Conservation (phyloP, 2,329 filamentous ascomycete genomes). For the Dothidotthia symphoricarpi region DNA sequence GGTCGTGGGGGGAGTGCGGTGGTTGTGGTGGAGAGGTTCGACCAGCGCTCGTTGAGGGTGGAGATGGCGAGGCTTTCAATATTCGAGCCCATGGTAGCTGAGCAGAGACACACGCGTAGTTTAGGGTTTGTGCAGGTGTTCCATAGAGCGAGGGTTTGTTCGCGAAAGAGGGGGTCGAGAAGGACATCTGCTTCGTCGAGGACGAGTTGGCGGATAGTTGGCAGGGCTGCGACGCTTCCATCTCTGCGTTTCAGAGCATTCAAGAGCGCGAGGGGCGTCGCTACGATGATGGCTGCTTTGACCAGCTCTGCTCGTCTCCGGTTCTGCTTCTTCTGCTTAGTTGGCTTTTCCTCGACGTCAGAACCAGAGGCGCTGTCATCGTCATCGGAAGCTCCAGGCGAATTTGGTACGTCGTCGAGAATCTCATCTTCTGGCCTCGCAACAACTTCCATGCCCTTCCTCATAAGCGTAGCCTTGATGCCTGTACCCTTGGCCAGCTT, state of each 20-base stretch:
- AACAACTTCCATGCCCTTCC: conserved; percentile 74
- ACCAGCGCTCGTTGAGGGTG: conserved; percentile 50
- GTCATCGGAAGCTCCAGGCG: conserved; percentile 41
- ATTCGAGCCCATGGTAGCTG: conserved; percentile 92
- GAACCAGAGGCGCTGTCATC: conserved; percentile 38
- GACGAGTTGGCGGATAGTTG: conserved; percentile 70
- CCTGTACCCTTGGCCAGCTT: conserved; percentile 77
- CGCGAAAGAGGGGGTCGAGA: conserved; percentile 83
- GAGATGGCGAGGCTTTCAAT: conserved; percentile 75
- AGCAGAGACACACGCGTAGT: conserved; percentile 84
- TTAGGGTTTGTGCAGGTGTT: conserved; percentile 67
- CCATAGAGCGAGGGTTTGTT: conserved; percentile 86
- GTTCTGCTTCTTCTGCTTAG: conserved; percentile 34
- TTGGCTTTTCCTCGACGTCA: conserved; percentile 39
- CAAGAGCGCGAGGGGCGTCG: conserved; percentile 74
- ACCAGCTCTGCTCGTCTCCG: conserved; percentile 53
- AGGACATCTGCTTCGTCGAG: conserved; percentile 95
- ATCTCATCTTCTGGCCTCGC: conserved; percentile 43
- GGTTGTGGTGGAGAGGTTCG: conserved; percentile 34
- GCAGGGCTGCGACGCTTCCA: conserved; percentile 53
- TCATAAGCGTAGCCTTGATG: conserved; percentile 76
- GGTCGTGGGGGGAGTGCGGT: conserved; percentile 37
- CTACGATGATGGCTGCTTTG: conserved; percentile 76
- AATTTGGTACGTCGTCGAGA: conserved; percentile 27
- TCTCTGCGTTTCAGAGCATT: conserved; percentile 62